Conservation (phyloP, 2,329 filamentous ascomycete species). For the Fusarium napiforme region DNA sequence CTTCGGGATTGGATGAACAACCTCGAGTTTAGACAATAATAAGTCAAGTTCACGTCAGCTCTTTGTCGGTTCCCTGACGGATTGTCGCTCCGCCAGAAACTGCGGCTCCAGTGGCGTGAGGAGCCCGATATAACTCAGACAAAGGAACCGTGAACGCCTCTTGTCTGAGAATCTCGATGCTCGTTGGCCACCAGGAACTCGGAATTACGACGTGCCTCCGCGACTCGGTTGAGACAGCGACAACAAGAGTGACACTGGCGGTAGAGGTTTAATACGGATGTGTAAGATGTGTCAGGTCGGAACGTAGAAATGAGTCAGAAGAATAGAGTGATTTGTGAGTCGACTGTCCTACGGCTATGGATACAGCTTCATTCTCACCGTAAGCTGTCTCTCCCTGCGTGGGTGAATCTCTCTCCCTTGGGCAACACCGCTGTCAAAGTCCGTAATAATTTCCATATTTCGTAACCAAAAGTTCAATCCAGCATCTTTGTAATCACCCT, state of each 20-base stretch:
- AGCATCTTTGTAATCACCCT: conserved; percentile 17
- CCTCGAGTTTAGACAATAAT: conserved; percentile 8
- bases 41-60: conserved; percentile 22
- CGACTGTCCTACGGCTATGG: conserved; percentile 6
- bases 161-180: conserved; percentile 32
- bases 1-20: conserved; percentile 21
- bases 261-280: conserved; percentile 19
- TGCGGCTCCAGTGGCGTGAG: conserved; percentile 1
- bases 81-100: conserved; percentile 22
- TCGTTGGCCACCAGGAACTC: conserved; percentile 23
- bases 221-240: conserved; percentile 41
- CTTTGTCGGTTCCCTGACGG: conserved; percentile 3
- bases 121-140: conserved; percentile 16
- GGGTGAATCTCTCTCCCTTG: conserved; percentile 31
- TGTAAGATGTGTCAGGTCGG: conserved; percentile 18
- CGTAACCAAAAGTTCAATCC: conserved; percentile 4
- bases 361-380: conserved; percentile 20
- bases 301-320: conserved; percentile 14
- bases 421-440: conserved; percentile 1
- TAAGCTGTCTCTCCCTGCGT: conserved; percentile 21
- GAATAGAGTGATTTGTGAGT: conserved; percentile 27
- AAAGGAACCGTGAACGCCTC: conserved; percentile 22
- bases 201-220: conserved; percentile 34
- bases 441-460: conserved; percentile 8
- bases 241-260: not conserved